Conservation (phyloP, 495 filamentous ascomycete genomes). For the Viridothelium virens region DNA sequence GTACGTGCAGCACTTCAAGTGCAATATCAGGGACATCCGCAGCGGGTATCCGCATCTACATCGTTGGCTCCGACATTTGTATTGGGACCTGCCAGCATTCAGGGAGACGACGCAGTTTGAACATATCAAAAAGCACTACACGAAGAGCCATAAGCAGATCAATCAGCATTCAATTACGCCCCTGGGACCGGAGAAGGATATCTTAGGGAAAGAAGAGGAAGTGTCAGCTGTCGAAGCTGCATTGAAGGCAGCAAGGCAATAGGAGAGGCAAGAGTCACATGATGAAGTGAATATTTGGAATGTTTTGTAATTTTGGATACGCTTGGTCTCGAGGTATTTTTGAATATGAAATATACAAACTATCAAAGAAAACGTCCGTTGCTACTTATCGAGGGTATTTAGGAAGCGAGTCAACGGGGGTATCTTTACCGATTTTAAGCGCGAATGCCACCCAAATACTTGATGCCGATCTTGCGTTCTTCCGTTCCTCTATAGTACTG, state of each 20-base stretch:
- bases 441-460: neutral
- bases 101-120: slow-evolving; percentile 58
- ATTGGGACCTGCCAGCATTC: slow-evolving; percentile 61
- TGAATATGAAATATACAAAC: neutral
- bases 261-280: neutral
- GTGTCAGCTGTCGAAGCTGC: slow-evolving; percentile 47
- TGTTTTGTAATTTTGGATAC: neutral
- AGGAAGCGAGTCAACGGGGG: neutral
- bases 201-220: slow-evolving; percentile 54
- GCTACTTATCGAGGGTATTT: neutral
- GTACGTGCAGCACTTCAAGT: slow-evolving; percentile 93
- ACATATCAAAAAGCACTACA: slow-evolving; percentile 67
- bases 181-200: slow-evolving; percentile 55
- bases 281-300: neutral
- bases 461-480: neutral
- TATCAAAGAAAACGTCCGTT: neutral
- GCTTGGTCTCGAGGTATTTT: neutral
- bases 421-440: slow-evolving; percentile 4
- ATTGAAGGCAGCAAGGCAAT: slow-evolving; percentile 17
- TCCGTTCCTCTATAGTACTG: neutral
- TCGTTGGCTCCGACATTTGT: slow-evolving; percentile 55
- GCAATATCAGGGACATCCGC: slow-evolving; percentile 76
- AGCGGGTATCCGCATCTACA: slow-evolving; percentile 65
- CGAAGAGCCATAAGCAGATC: slow-evolving; percentile 62
- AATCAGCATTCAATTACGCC: slow-evolving; percentile 56